Evolutionary conservation across 345 rosid genomes (phyloP), one percentile per base, ranked within the genome.

Genomic region (Draba incana): DNA sequence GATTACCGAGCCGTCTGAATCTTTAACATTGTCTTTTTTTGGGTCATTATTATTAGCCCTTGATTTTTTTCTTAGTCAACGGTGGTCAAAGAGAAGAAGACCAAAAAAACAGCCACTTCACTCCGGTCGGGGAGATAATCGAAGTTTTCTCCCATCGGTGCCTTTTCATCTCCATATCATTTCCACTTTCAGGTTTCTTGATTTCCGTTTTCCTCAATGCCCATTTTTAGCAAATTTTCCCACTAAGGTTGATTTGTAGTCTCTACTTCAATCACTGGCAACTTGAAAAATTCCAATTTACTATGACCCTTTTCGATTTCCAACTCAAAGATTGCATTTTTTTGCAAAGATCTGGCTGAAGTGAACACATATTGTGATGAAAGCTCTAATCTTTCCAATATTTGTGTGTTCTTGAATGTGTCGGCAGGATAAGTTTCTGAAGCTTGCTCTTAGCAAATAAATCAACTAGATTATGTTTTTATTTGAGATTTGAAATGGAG

Each of bases 41-140:
- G 27, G 14, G 53, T n/a, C 42, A 11, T 52, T 64, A 39, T 25
- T 39, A 25, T 25, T 39, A 25, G 24, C 47, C 51, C 16, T 30
- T 43, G 10, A 6, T 8, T 15, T 30, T 15, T 30, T 31, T 10
- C 30, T 1, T 4, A 20, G 69, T 47, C 58, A 46, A 61, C 6
- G 10, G 48, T 49, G 46, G 74, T 70, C 68, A 45, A 44, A 44
- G 54, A 42, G 50, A 37, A 38, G 67, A 69, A 50, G 61, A 71
- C 51, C 64, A 63, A 47, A 6, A 28, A 1, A 6, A 55, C 38
- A 64, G 43, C 12, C 53, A 65, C 57, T 66, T 15, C 57, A 74
- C 43, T 66, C 43, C 2, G 33, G 23, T 73, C 71, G 61, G 61
- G 14, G 39, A 2, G 13, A 24, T n/a, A 27, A 2, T 15, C 39